phyloP scores from a whole-genome alignment of 768 basidiomycete species.

The Panellus pusillus region DNA sequence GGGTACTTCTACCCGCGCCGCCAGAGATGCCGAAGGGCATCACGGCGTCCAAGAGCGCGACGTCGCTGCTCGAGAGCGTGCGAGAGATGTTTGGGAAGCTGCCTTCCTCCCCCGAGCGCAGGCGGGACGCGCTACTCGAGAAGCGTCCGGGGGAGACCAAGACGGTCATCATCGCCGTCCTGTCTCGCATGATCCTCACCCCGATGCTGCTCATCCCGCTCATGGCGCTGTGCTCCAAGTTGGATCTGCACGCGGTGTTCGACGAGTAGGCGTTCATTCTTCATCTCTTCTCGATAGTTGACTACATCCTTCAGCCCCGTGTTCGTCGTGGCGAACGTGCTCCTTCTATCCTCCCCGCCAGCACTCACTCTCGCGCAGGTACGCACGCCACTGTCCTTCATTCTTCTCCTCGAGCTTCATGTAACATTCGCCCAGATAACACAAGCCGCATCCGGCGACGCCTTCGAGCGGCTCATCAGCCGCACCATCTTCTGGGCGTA shows the following conservation, averaged over 20 bases:
- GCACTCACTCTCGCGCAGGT: slow-evolving; percentile 62
- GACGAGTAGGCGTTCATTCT: slow-evolving; percentile 63
- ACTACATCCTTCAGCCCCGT: slow-evolving; percentile 58
- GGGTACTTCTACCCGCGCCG: slow-evolving; percentile 78
- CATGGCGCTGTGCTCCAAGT: slow-evolving; percentile 61
- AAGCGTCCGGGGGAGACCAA: slow-evolving; percentile 68
- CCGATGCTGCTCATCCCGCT: slow-evolving; percentile 78
- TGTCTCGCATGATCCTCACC: slow-evolving; percentile 84
- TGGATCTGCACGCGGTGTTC: slow-evolving; percentile 61
- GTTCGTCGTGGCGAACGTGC: slow-evolving; percentile 80
- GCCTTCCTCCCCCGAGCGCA: not conserved
- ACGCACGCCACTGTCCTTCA: slow-evolving; percentile 2
- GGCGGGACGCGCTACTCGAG: slow-evolving; percentile 12
- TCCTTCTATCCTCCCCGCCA: slow-evolving; percentile 82
- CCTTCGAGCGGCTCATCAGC: slow-evolving; percentile 88
- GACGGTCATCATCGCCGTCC: slow-evolving; percentile 82
- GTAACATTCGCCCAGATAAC: slow-evolving; percentile 54
- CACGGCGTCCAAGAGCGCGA: slow-evolving; percentile 24
- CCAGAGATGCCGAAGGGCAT: not conserved
- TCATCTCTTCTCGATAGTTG: slow-evolving; percentile 3
- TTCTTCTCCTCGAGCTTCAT: not conserved
- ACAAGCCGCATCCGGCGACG: slow-evolving; percentile 78
- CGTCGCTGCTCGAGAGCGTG: slow-evolving; percentile 42
- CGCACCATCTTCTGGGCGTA: slow-evolving; percentile 95
- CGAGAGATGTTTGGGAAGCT: slow-evolving; percentile 43